Conservation (phyloP, 2,329 filamentous ascomycete species). For the Trichophyton rubrum region DNA sequence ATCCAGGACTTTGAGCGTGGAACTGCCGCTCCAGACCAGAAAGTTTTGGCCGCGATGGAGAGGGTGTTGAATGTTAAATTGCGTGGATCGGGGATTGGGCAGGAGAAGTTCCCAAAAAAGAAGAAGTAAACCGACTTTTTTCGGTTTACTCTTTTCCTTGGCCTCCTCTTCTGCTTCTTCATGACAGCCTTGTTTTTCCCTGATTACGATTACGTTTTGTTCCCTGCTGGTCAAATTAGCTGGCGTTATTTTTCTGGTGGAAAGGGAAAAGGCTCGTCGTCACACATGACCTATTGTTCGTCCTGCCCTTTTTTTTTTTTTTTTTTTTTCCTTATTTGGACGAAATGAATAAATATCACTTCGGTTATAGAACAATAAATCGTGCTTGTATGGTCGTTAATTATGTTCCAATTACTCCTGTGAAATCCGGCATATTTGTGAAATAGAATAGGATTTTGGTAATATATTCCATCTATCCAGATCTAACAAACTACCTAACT, state of each 20-base stretch:
- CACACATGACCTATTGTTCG: neutral
- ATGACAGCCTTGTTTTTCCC: neutral
- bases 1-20: slow-evolving; percentile 80
- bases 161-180: neutral
- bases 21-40: slow-evolving; percentile 66
- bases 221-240: neutral
- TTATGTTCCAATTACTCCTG: neutral
- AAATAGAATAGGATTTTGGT: neutral
- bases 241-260: neutral
- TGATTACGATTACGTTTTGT: neutral
- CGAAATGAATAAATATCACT: neutral
- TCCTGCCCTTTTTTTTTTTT: neutral
- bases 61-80: slow-evolving; percentile 77
- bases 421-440: neutral
- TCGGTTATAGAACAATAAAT: neutral
- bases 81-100: slow-evolving; percentile 71
- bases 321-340: neutral
- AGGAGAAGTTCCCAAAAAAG: slow-evolving; percentile 71
- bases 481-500: neutral
- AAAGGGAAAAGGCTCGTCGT: neutral
- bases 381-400: neutral
- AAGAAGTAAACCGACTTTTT: slow-evolving; percentile 32
- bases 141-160: neutral
- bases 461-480: neutral
- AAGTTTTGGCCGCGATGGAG: slow-evolving; percentile 67